Evolutionary conservation across 352 stramenopile genomes (phyloP).

Genomic region (Phytophthora tubulina): DNA sequence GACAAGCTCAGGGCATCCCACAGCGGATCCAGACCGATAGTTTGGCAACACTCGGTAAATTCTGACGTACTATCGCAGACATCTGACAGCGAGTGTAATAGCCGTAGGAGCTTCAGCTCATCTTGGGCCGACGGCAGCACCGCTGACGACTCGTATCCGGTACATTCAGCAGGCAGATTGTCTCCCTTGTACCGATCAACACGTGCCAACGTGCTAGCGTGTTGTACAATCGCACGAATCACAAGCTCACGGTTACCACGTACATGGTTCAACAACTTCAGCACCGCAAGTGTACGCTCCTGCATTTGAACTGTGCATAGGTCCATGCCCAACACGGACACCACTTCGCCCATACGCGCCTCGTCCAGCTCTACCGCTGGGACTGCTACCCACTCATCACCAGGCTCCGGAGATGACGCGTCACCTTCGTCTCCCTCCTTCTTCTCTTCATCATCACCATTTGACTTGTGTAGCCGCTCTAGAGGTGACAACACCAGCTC

Average conservation of each 20-base stretch:
- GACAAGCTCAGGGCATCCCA: constrained; percentile 84
- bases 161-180: constrained; percentile 27
- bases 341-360: constrained; percentile 61
- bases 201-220: constrained; percentile 61
- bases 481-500: constrained; percentile 92
- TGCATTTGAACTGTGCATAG: constrained; percentile 87
- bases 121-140: constrained; percentile 84
- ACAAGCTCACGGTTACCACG: constrained; percentile 66
- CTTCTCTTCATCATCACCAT: constrained; percentile 58
- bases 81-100: constrained; percentile 96
- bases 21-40: constrained; percentile 72
- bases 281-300: constrained; percentile 77
- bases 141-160: constrained; percentile 74
- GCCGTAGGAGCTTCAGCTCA: constrained; percentile 96
- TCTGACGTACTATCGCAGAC: constrained; percentile 72
- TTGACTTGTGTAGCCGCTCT: constrained; percentile 69
- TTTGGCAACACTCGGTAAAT: constrained; percentile 79
- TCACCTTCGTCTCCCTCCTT: constrained; percentile 49
- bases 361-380: constrained; percentile 68
- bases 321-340: constrained; percentile 81
- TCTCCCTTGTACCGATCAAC: constrained; percentile 42
- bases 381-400: constrained; percentile 75
- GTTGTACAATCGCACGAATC: constrained; percentile 72
- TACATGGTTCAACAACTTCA: constrained; percentile 83
- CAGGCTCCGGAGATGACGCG: constrained; percentile 17